Evolutionary conservation across 83 land plant genomes (phyloP).

Genomic region (Thuja plicata): DNA sequence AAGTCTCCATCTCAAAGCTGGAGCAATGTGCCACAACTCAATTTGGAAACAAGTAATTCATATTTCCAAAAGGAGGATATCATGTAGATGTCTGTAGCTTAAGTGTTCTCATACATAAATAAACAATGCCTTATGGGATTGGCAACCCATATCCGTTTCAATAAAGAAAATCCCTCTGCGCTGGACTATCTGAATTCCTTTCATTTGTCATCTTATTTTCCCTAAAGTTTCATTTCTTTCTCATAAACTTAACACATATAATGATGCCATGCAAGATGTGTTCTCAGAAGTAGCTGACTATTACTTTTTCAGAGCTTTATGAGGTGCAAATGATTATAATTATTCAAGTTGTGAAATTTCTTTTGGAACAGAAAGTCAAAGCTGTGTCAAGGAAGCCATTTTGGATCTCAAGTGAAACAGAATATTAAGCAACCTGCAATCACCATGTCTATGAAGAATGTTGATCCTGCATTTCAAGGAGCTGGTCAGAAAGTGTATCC

Average conservation of each 20-base stretch:
- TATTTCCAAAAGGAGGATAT: not conserved
- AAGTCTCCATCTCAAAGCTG: not conserved
- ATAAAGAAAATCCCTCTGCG: not conserved
- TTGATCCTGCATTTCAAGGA: constrained; percentile 83
- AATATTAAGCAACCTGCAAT: not conserved
- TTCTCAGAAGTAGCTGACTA: not conserved
- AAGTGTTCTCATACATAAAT: not conserved
- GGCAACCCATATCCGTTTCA: not conserved
- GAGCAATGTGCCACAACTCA: not conserved
- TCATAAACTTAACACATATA: not conserved
- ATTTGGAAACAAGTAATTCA: not conserved
- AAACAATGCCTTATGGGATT: not conserved
- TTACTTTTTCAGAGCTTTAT: not conserved
- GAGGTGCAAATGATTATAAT: not conserved
- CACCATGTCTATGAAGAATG: constrained; percentile 38
- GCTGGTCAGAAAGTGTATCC: constrained; percentile 82
- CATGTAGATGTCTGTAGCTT: not conserved
- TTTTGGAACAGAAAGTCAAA: constrained; percentile 3
- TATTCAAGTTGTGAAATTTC: not conserved
- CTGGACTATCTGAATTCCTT: not conserved
- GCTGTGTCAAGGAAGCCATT: not conserved
- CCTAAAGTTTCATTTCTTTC: not conserved
- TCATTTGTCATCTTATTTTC: not conserved
- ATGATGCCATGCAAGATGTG: not conserved
- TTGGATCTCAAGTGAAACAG: not conserved